Evolutionary conservation across 1,139 yeast genomes (phyloP).

Genomic region (Taiozyma sp.): DNA sequence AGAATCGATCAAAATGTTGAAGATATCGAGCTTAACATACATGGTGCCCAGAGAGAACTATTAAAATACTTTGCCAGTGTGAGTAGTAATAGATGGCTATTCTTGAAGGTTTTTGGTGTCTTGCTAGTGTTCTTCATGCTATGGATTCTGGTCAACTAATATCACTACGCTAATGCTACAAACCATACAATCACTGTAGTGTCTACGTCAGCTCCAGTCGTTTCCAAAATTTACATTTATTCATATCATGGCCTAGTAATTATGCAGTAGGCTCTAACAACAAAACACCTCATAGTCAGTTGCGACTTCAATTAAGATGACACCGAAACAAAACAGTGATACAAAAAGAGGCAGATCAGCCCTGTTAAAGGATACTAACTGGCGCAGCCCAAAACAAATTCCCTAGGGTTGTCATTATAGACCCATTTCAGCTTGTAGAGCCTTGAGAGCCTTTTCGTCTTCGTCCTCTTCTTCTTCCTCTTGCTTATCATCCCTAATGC

Average conservation of each 20-base stretch:
- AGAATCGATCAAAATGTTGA: conserved; percentile 94
- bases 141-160: conserved; percentile 72
- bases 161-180: not conserved
- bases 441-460: conserved; percentile 85
- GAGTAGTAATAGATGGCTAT: conserved; percentile 88
- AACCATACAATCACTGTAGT: not conserved
- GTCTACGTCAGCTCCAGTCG: not conserved
- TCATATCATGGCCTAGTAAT: not conserved
- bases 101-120: conserved; percentile 84
- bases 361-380: not conserved
- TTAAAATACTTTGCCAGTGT: conserved; percentile 85
- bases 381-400: not conserved
- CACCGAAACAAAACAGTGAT: not conserved
- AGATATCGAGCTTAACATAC: conserved; percentile 81
- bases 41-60: conserved; percentile 92
- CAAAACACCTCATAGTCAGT: not conserved
- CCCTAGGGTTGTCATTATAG: conserved; percentile 34
- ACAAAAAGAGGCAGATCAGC: not conserved
- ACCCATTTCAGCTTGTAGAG: conserved; percentile 94
- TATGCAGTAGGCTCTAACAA: not conserved
- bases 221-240: not conserved
- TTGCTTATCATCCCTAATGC: conserved; percentile 16
- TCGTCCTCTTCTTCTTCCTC: conserved; percentile 45
- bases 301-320: not conserved
- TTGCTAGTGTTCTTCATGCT: conserved; percentile 68